A percentile compares a stretch with the other conserved stretches of the same genome.
Evolutionary conservation across 2,329 filamentous ascomycete genomes (phyloP).

Genomic region (Exophiala xenobiotica): DNA sequence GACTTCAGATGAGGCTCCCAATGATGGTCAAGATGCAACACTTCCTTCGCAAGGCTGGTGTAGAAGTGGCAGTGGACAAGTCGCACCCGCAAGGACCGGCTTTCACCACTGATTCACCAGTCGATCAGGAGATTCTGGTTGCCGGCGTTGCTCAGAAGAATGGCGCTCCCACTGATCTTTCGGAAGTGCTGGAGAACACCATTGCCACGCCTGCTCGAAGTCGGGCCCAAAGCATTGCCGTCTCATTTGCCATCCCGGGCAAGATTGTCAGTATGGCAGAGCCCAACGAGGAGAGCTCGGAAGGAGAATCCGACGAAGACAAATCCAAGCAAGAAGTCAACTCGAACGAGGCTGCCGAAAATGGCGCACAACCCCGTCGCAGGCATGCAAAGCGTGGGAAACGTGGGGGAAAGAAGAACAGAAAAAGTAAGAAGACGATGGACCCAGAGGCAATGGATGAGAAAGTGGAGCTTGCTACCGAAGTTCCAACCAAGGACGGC

Average conservation of each 20-base stretch:
- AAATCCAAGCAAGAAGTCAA: constrained; percentile 22
- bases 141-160: constrained; percentile 11
- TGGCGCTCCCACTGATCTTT: constrained; percentile 6
- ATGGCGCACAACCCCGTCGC: constrained; percentile 23
- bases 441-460: constrained; percentile 29
- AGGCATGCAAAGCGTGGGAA: constrained; percentile 33
- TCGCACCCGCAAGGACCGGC: background rate
- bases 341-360: constrained; percentile 18
- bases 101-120: background rate
- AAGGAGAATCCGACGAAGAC: constrained; percentile 29
- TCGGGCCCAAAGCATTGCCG: constrained; percentile 23
- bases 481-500: constrained; percentile 60
- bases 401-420: constrained; percentile 32
- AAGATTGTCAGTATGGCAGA: constrained; percentile 16
- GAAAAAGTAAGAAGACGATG: constrained; percentile 36
- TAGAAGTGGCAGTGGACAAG: constrained; percentile 22
- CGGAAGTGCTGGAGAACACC: constrained; percentile 15
- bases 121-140: constrained; percentile 11
- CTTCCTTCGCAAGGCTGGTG: constrained; percentile 22
- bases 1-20: constrained; percentile 23
- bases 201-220: constrained; percentile 23
- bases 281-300: constrained; percentile 22
- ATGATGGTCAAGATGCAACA: constrained; percentile 24
- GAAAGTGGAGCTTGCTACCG: constrained; percentile 31
- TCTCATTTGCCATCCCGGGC: constrained; percentile 11